These are phyloP conservation scores for Raffaelea ambrosiae DNA, from an alignment of 2,329 filamentous ascomycete genomes.

Conservation along the genomic window DNA sequence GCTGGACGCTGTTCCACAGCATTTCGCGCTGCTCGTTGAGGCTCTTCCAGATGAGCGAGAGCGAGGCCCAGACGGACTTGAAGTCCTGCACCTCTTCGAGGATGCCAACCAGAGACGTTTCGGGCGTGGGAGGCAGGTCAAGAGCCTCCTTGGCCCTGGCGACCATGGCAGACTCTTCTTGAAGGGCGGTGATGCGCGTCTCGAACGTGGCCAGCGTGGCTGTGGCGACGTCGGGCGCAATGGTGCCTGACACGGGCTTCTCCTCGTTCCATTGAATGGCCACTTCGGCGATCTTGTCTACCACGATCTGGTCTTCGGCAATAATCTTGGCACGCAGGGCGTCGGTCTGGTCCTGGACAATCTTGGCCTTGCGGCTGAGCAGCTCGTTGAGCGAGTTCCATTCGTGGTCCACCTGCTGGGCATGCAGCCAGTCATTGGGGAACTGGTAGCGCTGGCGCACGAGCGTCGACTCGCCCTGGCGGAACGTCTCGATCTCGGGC, in stretches of 20 bases:
- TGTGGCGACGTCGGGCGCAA: conserved; percentile 82
- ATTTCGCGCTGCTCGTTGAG: conserved; percentile 88
- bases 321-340: conserved; percentile 89
- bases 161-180: conserved; percentile 86
- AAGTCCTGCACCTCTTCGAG: conserved; percentile 97
- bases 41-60: conserved; percentile 95
- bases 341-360: conserved; percentile 94
- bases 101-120: conserved; percentile 75
- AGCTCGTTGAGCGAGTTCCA: conserved; percentile 93
- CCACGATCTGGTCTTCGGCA: conserved; percentile 86
- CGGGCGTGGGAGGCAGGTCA: conserved; percentile 71
- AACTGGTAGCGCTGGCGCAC: conserved; percentile 90
- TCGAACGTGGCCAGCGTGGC: conserved; percentile 77
- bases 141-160: conserved; percentile 95
- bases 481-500: conserved; percentile 91
- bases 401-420: conserved; percentile 92
- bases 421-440: conserved; percentile 85
- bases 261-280: conserved; percentile 88
- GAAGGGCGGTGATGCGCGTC: conserved; percentile 71
- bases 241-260: conserved; percentile 92
- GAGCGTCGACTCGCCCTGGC: conserved; percentile 88
- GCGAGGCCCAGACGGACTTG: conserved; percentile 93
- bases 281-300: conserved; percentile 78
- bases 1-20: conserved; percentile 92
- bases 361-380: conserved; percentile 82